Evolutionary conservation across 208 protist genomes (phyloP).

Genomic region (Strigomonas culicis): DNA sequence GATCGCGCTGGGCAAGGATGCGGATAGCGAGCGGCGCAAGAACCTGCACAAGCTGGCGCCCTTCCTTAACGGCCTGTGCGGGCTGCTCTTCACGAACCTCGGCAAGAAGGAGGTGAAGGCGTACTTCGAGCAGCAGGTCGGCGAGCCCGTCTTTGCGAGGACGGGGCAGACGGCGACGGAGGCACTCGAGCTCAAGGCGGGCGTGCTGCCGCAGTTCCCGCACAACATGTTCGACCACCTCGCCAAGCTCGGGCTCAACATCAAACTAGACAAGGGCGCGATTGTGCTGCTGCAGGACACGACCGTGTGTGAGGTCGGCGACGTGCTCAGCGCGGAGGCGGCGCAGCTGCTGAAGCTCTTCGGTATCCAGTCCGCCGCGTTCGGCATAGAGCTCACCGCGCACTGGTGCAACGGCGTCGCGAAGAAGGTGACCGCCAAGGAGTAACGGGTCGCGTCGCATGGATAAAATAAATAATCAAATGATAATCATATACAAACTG

Average conservation of each 20-base stretch:
- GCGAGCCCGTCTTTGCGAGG: slow-evolving; percentile 81
- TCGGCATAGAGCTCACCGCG: slow-evolving; percentile 79
- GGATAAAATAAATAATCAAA: neutral
- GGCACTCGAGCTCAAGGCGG: slow-evolving; percentile 67
- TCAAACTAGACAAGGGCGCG: slow-evolving; percentile 88
- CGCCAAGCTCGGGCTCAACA: slow-evolving; percentile 87
- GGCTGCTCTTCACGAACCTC: slow-evolving; percentile 92
- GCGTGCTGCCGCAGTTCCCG: slow-evolving; percentile 85
- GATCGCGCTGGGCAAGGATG: slow-evolving; percentile 85
- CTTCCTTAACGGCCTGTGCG: slow-evolving; percentile 84
- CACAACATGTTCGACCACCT: slow-evolving; percentile 93
- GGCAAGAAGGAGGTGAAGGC: slow-evolving; percentile 86
- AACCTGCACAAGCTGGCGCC: slow-evolving; percentile 90
- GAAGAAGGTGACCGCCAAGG: slow-evolving; percentile 44
- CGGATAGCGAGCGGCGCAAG: slow-evolving; percentile 62
- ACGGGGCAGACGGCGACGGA: slow-evolving; percentile 74
- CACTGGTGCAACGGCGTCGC: slow-evolving; percentile 88
- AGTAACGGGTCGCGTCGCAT: no score
- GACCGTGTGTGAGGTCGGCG: slow-evolving; percentile 84
- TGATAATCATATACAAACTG: no score
- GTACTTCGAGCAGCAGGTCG: slow-evolving; percentile 73
- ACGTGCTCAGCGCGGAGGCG: slow-evolving; percentile 88
- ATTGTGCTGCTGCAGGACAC: slow-evolving; percentile 89
- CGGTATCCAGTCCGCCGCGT: slow-evolving; percentile 77
- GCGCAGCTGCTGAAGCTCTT: slow-evolving; percentile 90